Evolutionary conservation across 176 grass and related monocot genomes (phyloP).

Genomic region (Sorghum bicolor): DNA sequence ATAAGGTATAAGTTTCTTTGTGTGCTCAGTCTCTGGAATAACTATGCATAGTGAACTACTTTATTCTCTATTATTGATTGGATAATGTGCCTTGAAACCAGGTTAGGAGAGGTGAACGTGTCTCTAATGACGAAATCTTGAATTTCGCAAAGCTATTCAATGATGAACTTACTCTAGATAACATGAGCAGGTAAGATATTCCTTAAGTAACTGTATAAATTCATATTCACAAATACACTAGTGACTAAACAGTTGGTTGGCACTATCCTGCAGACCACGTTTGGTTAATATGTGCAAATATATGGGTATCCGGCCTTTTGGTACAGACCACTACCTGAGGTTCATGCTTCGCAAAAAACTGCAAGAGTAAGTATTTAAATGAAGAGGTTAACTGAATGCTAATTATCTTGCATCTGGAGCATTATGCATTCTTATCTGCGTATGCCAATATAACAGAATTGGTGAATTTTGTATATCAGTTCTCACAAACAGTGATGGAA

Average conservation of each 20-base stretch:
- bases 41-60: conserved; percentile 7
- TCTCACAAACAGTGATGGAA: background rate
- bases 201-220: conserved; percentile 22
- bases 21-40: conserved; percentile 1
- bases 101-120: conserved; percentile 81
- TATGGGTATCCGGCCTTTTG: conserved; percentile 94
- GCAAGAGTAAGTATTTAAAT: conserved; percentile 62
- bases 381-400: background rate
- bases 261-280: conserved; percentile 57
- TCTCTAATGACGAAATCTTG: conserved; percentile 96
- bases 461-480: background rate
- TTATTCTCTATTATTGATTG: conserved; percentile 16
- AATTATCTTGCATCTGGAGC: background rate
- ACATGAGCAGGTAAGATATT: conserved; percentile 82
- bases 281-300: conserved; percentile 99
- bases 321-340: conserved; percentile 90
- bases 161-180: conserved; percentile 98
- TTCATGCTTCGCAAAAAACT: conserved; percentile 97
- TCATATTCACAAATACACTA: background rate
- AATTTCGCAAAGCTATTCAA: conserved; percentile 96
- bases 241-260: conserved; percentile 3
- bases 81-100: conserved; percentile 45
- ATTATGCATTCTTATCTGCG: background rate
- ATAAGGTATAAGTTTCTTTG: conserved; percentile 59
- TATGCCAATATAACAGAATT: background rate